Conservation (phyloP, 495 filamentous ascomycete genomes). For the Talaromyces adpressus region DNA sequence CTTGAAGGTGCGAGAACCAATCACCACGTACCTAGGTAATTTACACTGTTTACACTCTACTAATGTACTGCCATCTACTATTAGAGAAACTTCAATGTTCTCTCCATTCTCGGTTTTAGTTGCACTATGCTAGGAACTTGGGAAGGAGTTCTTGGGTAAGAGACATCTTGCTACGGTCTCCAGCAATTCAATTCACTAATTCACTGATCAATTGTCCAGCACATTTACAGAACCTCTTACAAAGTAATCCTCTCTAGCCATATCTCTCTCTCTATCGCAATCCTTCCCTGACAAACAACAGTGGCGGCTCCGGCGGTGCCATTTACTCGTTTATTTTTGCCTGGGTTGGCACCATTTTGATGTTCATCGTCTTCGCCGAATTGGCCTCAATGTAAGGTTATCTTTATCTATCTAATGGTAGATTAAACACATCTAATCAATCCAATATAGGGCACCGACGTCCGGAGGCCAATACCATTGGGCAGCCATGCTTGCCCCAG, state of each 20-base stretch:
- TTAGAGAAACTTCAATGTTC: constrained; percentile 24
- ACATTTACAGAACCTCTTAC: constrained; percentile 16
- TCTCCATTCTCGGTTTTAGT: constrained; percentile 29
- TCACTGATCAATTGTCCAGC: constrained; percentile 8
- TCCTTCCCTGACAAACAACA: constrained; percentile 10
- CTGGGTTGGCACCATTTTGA: constrained; percentile 38
- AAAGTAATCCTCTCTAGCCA: constrained; percentile 14
- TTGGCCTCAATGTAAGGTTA: constrained; percentile 10
- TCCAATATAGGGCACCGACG: constrained; percentile 13
- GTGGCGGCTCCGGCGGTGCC: constrained; percentile 41
- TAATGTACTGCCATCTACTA: constrained; percentile 1
- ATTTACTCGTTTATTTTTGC: constrained; percentile 44
- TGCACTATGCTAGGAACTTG: constrained; percentile 33
- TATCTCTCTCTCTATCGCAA: not conserved
- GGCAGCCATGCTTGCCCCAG: constrained; percentile 34
- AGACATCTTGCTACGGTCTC: not conserved
- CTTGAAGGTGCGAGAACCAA: constrained; percentile 21
- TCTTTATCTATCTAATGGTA: constrained; percentile 10
- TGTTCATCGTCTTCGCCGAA: constrained; percentile 25
- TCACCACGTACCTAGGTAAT: not conserved
- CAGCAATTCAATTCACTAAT: constrained; percentile 2
- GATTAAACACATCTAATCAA: constrained; percentile 4
- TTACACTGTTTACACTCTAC: not conserved
- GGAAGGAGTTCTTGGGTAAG: constrained; percentile 27
- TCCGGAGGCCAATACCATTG: constrained; percentile 41